Base-by-base conservation (phyloP, 2,329 filamentous ascomycete genomes). In the Paraphaeosphaeria sporulosa region DNA sequence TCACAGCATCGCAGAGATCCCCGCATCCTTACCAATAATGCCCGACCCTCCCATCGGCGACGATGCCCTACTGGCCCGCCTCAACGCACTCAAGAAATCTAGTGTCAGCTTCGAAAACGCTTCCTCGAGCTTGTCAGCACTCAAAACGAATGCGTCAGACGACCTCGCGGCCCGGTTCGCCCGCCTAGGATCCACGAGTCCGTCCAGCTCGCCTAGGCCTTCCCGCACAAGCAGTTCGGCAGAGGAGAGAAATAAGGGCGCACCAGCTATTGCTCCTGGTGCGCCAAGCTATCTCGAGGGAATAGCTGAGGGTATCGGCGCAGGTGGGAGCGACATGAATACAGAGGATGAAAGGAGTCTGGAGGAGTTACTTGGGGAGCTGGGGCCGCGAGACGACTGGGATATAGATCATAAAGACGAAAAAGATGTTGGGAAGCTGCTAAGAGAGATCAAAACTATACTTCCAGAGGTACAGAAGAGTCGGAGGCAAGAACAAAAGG, bases 61-160 rank as follows among this genome's bases (percentile, higher is more conserved):
- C 59, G 74, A 80, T 52, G 73, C 78, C 58, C 78, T 84, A 21
- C 79, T 83, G 57, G 80, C 81, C 21, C 79, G 82, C 51, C 75
- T 84, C 38, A 83, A 83, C 62, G 81, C 82, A 15, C 74, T 84
- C 50, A 82, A 82, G 65, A 78, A 79, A 46, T 79, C 80, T 1
- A 74, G 69, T 30, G 73, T 83, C 21, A 76, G 64, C 53, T 68
- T 83, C 19, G 64, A 71, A 17, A 69, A 66, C 19, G 67, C 64
- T 27, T 63, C 61, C 27, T 61, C 36, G 27, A 61, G 64, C 21
- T 74, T 72, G 6, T 66, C 65, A 59, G 57, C 62, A 6, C 47
- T 57, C 3, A 17, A 49, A 67, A 23, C 46, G 3, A 34, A 38
- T 19, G 57, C 53, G 21, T 13, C 70, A 42, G 67, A 76, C 42